Percentiles rank a stretch among this genome's conserved stretches.
Conservation (phyloP, 768 basidiomycete genomes). For the Crassisporium funariophilum region DNA sequence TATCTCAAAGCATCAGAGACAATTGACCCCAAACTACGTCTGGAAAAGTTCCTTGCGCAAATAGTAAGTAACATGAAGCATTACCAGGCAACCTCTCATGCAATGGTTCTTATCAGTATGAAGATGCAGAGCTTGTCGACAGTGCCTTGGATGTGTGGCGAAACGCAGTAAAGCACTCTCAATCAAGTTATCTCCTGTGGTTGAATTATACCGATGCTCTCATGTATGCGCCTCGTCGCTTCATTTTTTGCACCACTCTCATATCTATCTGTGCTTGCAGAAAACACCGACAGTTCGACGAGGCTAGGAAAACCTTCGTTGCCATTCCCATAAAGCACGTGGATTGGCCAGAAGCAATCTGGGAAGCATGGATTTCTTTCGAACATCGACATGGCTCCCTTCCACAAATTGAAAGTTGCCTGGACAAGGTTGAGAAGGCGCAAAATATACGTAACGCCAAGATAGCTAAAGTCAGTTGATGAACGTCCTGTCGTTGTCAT, state of each 20-base stretch:
- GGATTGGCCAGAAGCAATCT: slow-evolving; percentile 95
- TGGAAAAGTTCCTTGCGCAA: slow-evolving; percentile 82
- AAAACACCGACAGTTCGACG: slow-evolving; percentile 53
- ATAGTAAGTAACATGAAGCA: slow-evolving; percentile 52
- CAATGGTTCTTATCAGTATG: slow-evolving; percentile 41
- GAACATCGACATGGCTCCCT: slow-evolving; percentile 82
- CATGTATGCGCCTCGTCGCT: slow-evolving; percentile 48
- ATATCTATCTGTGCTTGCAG: slow-evolving; percentile 35
- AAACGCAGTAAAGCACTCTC: slow-evolving; percentile 63
- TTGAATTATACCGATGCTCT: slow-evolving; percentile 71
- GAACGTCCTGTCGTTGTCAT: neutral
- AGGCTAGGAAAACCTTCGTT: slow-evolving; percentile 67
- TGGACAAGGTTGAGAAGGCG: slow-evolving; percentile 68
- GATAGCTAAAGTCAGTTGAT: slow-evolving; percentile 61
- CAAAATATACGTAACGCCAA: slow-evolving; percentile 61
- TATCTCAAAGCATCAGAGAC: slow-evolving; percentile 52
- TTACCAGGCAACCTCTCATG: slow-evolving; percentile 2
- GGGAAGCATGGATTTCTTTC: slow-evolving; percentile 89
- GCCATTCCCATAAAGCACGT: slow-evolving; percentile 70
- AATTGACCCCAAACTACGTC: slow-evolving; percentile 75
- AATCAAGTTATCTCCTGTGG: slow-evolving; percentile 77
- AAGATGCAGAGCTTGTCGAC: slow-evolving; percentile 48
- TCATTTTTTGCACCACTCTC: slow-evolving; percentile 1
- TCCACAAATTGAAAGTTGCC: slow-evolving; percentile 59
- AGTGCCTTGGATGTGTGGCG: slow-evolving; percentile 66